Evolutionary conservation across 106 monocot species (phyloP).

Genomic region (Narthecium ossifragum): DNA sequence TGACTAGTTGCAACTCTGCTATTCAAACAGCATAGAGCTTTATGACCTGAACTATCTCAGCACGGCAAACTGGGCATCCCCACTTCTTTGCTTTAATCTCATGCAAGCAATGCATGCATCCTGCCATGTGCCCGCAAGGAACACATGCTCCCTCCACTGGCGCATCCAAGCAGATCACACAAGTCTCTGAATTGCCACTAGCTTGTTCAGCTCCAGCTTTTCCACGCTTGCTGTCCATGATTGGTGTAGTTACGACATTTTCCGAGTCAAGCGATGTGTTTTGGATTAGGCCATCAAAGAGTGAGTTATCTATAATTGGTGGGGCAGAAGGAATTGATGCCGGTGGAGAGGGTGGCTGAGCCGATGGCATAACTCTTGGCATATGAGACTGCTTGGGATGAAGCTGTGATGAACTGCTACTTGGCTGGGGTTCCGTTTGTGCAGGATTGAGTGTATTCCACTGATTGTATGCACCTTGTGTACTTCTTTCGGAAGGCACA

Average conservation of each 20-base stretch:
- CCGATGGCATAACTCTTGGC: background rate
- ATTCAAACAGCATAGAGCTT: constrained; percentile 77
- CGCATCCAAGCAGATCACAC: constrained; percentile 84
- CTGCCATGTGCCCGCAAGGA: constrained; percentile 93
- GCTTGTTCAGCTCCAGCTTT: background rate
- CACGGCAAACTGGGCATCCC: constrained; percentile 89
- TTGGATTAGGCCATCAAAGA: constrained; percentile 32
- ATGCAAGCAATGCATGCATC: constrained; percentile 81
- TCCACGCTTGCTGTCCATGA: background rate
- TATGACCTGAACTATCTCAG: constrained; percentile 64
- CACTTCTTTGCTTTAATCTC: constrained; percentile 73
- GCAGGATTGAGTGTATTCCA: constrained; percentile 6
- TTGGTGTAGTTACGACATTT: constrained; percentile 1
- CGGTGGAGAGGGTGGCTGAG: background rate
- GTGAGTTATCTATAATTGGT: constrained; percentile 16
- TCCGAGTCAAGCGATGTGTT: constrained; percentile 49
- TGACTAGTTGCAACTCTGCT: too few relatives aligned
- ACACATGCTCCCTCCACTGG: constrained; percentile 76
- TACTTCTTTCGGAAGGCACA: constrained; percentile 13
- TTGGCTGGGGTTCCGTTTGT: constrained; percentile 18
- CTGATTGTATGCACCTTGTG: constrained; percentile 1
- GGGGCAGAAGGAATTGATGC: constrained; percentile 53
- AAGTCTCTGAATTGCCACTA: constrained; percentile 15
- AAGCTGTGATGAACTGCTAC: too few relatives aligned
- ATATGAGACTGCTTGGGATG: too few relatives aligned